These are phyloP conservation scores for Fusarium robinianum DNA, from an alignment of 2,329 filamentous ascomycete species.

Conservation along the genomic window DNA sequence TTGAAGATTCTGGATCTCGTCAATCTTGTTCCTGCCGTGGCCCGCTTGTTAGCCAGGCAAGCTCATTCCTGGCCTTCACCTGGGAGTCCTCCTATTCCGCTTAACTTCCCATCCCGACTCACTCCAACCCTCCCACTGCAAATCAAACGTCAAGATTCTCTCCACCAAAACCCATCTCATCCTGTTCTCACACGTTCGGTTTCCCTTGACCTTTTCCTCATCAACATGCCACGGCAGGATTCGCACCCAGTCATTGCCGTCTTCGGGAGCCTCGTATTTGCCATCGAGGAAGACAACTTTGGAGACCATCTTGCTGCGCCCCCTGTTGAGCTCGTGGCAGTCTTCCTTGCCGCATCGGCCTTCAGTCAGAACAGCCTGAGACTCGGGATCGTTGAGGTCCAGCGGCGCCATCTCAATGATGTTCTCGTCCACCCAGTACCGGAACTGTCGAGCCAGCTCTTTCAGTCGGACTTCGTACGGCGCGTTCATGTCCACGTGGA, in stretches of 20 bases:
- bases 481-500: slow-evolving; percentile 40
- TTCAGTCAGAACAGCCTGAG: slow-evolving; percentile 40
- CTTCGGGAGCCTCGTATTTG: slow-evolving; percentile 35
- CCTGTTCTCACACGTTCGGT: slow-evolving; percentile 38
- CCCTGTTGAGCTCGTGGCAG: slow-evolving; percentile 43
- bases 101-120: slow-evolving; percentile 35
- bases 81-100: slow-evolving; percentile 15
- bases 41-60: too few relatives aligned
- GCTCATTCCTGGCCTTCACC: slow-evolving; percentile 6
- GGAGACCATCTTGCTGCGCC: slow-evolving; percentile 45
- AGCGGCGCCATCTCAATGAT: slow-evolving; percentile 45
- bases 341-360: slow-evolving; percentile 43
- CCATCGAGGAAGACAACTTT: slow-evolving; percentile 45
- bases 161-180: slow-evolving; percentile 48
- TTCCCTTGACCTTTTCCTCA: slow-evolving; percentile 34
- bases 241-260: slow-evolving; percentile 39
- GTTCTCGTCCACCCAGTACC: slow-evolving; percentile 46
- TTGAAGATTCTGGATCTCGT: too few relatives aligned
- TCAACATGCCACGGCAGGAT: slow-evolving; percentile 41
- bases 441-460: slow-evolving; percentile 44
- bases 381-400: slow-evolving; percentile 42
- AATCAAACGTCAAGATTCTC: slow-evolving; percentile 44
- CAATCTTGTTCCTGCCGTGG: too few relatives aligned
- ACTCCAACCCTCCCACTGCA: slow-evolving; percentile 42
- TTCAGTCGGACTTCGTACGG: slow-evolving; percentile 38